Evolutionary conservation across 805 yeast genomes (phyloP), one percentile per base, ranked within the genome.

Genomic region (Candida loeiensis): DNA sequence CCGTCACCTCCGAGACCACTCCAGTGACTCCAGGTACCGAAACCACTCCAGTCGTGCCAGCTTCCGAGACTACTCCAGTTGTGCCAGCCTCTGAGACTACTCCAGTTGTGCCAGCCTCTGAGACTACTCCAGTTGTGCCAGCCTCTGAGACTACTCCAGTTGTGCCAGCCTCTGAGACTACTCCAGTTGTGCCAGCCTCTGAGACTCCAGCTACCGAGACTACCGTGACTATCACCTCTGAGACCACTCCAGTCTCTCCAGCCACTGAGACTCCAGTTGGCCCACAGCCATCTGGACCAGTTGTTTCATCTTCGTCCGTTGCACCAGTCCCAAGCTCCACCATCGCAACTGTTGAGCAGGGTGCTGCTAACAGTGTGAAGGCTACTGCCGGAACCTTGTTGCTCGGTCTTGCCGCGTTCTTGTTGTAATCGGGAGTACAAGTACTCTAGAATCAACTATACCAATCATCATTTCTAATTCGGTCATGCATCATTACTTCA

Each of bases 1-100:
- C 43, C 17, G 43, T 40, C 32, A 45, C 49, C 42, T 47, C 55
- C 45, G 20, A 34, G 15, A 45, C 40, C 14, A 48, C 54, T 24
- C 43, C 43, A 34, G 54, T 5, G 12, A 11, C 13, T 26, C 6
- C 9, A 9, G 31, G 16, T n/a, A 4, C 31, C 14, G 13, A 28
- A 13, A 13, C 18, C 14, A 15, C 31, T 4, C 18, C 16, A 13
- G 14, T 11, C 14, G 31, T 15, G 18, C n/a, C 31, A 9, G 11
- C 31, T n/a, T n/a, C n/a, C n/a, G n/a, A n/a, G n/a, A 15, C 16
- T 9, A 14, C 31, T 14, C 17, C 33, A 16, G 25, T 29, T 34
- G 38, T 39, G 4, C 31, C 31, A 15, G 17, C 11, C 18, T 4
- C 27, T 25, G 27, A 28, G 17, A 28, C 31, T 11, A 15, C 32